Percentiles rank a stretch among this genome's conserved stretches.
These are phyloP conservation scores for Coleophoma cylindrospora DNA, from an alignment of 2,329 filamentous ascomycete species.

Conservation along the genomic window DNA sequence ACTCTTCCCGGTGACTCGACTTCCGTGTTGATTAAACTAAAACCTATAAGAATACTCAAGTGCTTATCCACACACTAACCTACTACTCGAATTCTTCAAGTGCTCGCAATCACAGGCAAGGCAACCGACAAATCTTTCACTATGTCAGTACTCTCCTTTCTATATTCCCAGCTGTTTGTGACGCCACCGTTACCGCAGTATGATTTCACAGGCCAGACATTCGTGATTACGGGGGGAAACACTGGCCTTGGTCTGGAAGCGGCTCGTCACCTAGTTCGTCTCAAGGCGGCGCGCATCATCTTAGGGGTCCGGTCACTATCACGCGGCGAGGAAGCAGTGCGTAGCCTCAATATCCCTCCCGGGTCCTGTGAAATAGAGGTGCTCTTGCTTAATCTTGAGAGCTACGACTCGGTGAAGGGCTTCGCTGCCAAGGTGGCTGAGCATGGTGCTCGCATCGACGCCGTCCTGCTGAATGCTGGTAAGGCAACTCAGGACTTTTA, in stretches of 20 bases:
- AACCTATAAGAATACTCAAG: no score
- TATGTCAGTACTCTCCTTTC: no score
- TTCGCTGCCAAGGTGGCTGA: not conserved
- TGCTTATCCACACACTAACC: no score
- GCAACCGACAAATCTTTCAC: no score
- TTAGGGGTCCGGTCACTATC: slow-evolving; percentile 30
- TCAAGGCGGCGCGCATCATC: slow-evolving; percentile 29
- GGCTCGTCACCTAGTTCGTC: slow-evolving; percentile 26
- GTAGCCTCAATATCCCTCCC: slow-evolving; percentile 22
- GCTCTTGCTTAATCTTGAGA: slow-evolving; percentile 2
- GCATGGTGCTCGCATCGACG: slow-evolving; percentile 1
- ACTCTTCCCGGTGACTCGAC: no score
- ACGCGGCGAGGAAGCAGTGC: slow-evolving; percentile 36
- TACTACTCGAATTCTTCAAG: no score
- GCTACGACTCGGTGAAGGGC: slow-evolving; percentile 3
- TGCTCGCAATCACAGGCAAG: no score
- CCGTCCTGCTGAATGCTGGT: slow-evolving; percentile 3
- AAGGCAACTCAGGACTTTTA: slow-evolving; percentile 6
- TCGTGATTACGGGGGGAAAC: slow-evolving; percentile 37
- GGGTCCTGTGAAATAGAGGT: slow-evolving; percentile 26
- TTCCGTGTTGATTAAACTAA: no score
- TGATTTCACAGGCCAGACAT: slow-evolving; percentile 18
- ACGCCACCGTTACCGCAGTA: slow-evolving; percentile 17
- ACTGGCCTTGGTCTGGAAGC: slow-evolving; percentile 34
- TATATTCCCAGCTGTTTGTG: not conserved